These are phyloP conservation scores for Globomyces sp. DNA, from an alignment of 371 early-diverging fungal genomes.

Conservation along the genomic window DNA sequence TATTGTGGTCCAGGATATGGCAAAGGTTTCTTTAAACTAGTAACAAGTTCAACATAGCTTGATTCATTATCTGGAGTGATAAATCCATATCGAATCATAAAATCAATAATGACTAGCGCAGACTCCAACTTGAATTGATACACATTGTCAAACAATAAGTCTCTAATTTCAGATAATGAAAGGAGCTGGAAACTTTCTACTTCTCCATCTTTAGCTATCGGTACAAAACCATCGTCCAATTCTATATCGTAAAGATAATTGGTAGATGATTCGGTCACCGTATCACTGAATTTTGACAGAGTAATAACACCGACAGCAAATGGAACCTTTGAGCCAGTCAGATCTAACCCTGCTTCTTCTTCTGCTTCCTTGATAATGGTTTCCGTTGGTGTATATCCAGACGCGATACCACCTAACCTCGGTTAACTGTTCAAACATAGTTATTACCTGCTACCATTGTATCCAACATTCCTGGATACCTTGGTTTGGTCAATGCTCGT, in stretches of 20 bases:
- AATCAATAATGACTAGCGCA: conserved; percentile 6
- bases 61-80: neutral
- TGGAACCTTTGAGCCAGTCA: neutral
- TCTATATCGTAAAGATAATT: conserved; percentile 7
- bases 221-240: neutral
- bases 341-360: conserved; percentile 2
- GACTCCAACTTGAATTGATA: conserved; percentile 3
- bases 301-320: neutral
- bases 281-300: neutral
- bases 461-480: neutral
- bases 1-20: conserved; percentile 7
- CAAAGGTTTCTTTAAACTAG: neutral
- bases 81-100: conserved; percentile 1
- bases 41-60: conserved; percentile 1
- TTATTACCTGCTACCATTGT: neutral
- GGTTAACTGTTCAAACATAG: no score
- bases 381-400: neutral
- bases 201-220: neutral
- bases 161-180: neutral
- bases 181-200: conserved; percentile 1
- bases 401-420: no score
- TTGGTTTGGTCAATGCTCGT: conserved; percentile 10
- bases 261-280: conserved; percentile 1
- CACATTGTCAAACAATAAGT: neutral
- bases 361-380: conserved; percentile 1